Conservation (phyloP, 345 rosid genomes). For the Bretschneidera sinensis region DNA sequence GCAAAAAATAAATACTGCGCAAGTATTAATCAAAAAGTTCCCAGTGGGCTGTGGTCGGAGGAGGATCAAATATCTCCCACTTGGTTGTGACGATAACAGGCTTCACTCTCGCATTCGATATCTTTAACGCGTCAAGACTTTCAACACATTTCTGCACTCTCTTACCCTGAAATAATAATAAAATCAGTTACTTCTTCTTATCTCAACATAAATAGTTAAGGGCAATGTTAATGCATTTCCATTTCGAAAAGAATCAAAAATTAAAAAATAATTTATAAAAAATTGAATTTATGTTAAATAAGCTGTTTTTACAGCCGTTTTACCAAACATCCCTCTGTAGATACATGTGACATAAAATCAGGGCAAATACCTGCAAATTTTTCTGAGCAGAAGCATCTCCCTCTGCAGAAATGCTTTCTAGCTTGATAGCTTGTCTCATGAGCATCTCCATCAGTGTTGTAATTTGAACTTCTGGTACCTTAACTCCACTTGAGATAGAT, state of each 20-base stretch:
- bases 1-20: too few relatives aligned
- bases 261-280: too few relatives aligned
- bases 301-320: too few relatives aligned
- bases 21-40: conserved; percentile 37
- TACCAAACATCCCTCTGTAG: too few relatives aligned
- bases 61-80: conserved; percentile 47
- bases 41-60: conserved; percentile 29
- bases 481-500: conserved; percentile 30
- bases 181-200: too few relatives aligned
- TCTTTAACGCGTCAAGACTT: conserved; percentile 33
- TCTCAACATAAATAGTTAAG: too few relatives aligned
- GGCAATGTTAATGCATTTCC: too few relatives aligned
- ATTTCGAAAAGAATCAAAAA: too few relatives aligned
- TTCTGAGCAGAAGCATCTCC: conserved; percentile 38
- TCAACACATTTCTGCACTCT: conserved; percentile 50
- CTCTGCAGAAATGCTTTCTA: conserved; percentile 37
- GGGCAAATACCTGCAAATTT: conserved; percentile 33
- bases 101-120: conserved; percentile 33
- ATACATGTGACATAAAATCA: too few relatives aligned
- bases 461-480: conserved; percentile 50
- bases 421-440: conserved; percentile 56
- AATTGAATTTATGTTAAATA: too few relatives aligned
- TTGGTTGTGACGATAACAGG: conserved; percentile 30
- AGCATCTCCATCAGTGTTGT: conserved; percentile 57
- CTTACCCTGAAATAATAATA: conserved; percentile 34